Conservation (phyloP, 495 filamentous ascomycete genomes). For the Niebla homalea region DNA sequence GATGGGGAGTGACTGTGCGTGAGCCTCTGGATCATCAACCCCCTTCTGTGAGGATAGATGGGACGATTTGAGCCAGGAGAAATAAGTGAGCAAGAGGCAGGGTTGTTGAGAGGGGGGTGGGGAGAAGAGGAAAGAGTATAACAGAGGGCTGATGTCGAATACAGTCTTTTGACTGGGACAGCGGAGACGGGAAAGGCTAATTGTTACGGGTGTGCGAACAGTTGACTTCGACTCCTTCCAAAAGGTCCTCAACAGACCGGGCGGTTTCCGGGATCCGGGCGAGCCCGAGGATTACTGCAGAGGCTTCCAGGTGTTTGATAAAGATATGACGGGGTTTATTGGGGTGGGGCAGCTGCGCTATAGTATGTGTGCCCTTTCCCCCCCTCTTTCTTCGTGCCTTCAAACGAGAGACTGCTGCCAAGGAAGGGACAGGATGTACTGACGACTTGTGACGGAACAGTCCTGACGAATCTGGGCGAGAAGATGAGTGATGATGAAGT, state of each 20-base stretch:
- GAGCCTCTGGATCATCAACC: constrained; percentile 1
- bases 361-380: constrained; percentile 31
- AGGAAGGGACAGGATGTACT: neutral
- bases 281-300: constrained; percentile 96
- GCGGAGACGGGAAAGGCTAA: neutral
- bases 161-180: too few species aligned
- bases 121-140: too few species aligned
- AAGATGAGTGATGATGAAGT: constrained; percentile 99
- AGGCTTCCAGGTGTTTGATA: constrained; percentile 98
- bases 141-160: too few species aligned
- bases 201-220: constrained; percentile 21
- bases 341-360: constrained; percentile 93
- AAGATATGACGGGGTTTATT: constrained; percentile 96
- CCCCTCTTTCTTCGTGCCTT: neutral
- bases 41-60: neutral
- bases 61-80: neutral
- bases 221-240: constrained; percentile 97
- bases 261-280: constrained; percentile 93
- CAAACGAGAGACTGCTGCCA: neutral
- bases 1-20: constrained; percentile 77
- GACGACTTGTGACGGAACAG: constrained; percentile 26
- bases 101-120: neutral
- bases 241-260: constrained; percentile 89
- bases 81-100: neutral
- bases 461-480: constrained; percentile 92